phyloP scores from a whole-genome alignment of 1,284 basidiomycete genomes.

The Ustilago loliicola region DNA sequence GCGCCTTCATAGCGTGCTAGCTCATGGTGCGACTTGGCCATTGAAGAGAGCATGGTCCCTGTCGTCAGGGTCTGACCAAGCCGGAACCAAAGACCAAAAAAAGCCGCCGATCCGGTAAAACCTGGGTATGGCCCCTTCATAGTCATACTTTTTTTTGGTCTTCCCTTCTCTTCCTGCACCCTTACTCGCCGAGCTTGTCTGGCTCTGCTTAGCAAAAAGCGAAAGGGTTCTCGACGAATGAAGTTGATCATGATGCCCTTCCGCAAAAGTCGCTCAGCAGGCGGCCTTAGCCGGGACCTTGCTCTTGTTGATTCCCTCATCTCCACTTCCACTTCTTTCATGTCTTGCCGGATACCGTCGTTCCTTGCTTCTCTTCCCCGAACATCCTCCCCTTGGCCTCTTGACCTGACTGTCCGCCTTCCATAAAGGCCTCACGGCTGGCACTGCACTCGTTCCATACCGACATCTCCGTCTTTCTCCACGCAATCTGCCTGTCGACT shows the following conservation, averaged over 20 bases:
- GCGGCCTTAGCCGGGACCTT: not conserved
- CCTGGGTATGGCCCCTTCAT: slow-evolving; percentile 23
- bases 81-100: not conserved
- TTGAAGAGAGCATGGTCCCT: not conserved
- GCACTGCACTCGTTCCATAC: not conserved
- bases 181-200: not conserved
- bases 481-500: not conserved
- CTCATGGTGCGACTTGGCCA: not conserved
- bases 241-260: not conserved
- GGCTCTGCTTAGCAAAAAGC: slow-evolving; percentile 23
- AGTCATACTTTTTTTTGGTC: not conserved
- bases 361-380: not conserved
- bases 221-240: not conserved
- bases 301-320: slow-evolving; percentile 1
- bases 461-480: not conserved
- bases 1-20: too few relatives aligned
- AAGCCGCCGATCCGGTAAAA: slow-evolving; percentile 33
- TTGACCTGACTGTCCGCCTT: not conserved
- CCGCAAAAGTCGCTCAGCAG: not conserved
- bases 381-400: not conserved
- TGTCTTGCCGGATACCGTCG: not conserved
- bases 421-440: not conserved
- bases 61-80: slow-evolving; percentile 26
- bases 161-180: not conserved
- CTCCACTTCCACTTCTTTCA: not conserved